phyloP scores from a whole-genome alignment of 179 eudicot species.

The Beta macrorhiza region DNA sequence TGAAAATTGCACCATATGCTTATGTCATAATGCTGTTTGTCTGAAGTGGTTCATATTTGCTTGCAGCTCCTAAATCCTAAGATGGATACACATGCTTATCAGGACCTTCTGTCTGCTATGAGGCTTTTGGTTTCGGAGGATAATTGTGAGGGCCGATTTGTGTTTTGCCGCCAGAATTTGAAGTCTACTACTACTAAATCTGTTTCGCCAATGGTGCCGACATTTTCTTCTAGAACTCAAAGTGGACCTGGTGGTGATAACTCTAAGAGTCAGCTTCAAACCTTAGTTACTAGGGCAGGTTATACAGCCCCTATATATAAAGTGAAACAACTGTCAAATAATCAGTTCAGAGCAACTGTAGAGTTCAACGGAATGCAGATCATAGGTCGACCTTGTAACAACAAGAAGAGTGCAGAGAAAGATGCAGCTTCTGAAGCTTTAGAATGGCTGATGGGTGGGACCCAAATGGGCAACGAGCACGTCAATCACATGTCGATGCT shows the following conservation, averaged over 20 bases:
- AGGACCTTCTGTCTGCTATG: constrained; percentile 62
- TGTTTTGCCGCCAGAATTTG: constrained; percentile 57
- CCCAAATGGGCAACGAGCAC: constrained; percentile 44
- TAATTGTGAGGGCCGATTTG: constrained; percentile 78
- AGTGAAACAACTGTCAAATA: constrained; percentile 58
- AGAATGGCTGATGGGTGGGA: constrained; percentile 62
- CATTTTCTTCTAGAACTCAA: constrained; percentile 40
- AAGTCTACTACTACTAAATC: constrained; percentile 30
- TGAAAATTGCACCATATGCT: too few relatives aligned
- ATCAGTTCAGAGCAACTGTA: constrained; percentile 66
- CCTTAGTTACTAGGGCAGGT: constrained; percentile 73
- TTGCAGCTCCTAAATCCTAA: constrained; percentile 66
- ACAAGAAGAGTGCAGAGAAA: constrained; percentile 81
- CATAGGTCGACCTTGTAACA: constrained; percentile 64
- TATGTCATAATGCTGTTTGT: neutral
- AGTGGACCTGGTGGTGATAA: constrained; percentile 64
- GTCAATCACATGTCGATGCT: constrained; percentile 61
- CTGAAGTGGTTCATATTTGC: neutral
- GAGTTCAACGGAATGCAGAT: constrained; percentile 70
- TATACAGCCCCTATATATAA: constrained; percentile 67
- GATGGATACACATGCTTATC: constrained; percentile 41
- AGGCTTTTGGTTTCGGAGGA: constrained; percentile 73
- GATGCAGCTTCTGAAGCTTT: constrained; percentile 87
- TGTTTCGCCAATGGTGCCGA: constrained; percentile 33
- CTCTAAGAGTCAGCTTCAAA: constrained; percentile 75